These are phyloP conservation scores for Lecanoromycetidae sp. DNA, from an alignment of 2,329 filamentous ascomycete genomes.

Conservation along the genomic window DNA sequence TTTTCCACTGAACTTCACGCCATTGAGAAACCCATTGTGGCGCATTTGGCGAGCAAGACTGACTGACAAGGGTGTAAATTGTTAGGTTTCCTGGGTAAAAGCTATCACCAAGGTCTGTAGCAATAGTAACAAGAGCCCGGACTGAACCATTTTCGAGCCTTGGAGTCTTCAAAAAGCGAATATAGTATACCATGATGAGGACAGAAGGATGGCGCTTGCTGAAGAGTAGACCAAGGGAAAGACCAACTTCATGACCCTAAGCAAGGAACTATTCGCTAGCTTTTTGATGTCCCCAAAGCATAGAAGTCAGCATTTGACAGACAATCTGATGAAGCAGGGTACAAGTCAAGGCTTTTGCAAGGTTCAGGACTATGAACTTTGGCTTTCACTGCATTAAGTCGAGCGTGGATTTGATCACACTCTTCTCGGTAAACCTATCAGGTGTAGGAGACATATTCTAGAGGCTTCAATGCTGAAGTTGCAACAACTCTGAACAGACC, in stretches of 20 bases:
- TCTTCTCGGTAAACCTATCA: too few relatives aligned
- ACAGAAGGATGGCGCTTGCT: not conserved
- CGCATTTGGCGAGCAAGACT: not conserved
- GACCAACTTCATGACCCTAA: not conserved
- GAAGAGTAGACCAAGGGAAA: not conserved
- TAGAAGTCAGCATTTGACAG: too few relatives aligned
- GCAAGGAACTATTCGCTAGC: too few relatives aligned
- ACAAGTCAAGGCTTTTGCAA: too few relatives aligned
- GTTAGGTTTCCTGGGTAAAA: constrained; percentile 40
- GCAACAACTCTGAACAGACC: too few relatives aligned
- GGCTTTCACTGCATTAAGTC: too few relatives aligned
- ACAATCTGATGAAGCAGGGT: too few relatives aligned
- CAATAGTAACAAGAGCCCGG: constrained; percentile 48
- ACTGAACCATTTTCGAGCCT: constrained; percentile 31
- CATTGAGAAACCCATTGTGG: not conserved
- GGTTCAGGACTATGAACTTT: too few relatives aligned
- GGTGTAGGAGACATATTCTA: too few relatives aligned
- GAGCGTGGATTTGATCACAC: too few relatives aligned
- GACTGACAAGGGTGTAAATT: constrained; percentile 3
- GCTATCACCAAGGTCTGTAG: constrained; percentile 56
- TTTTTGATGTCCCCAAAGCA: too few relatives aligned
- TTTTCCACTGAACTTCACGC: constrained; percentile 10
- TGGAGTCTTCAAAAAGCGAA: constrained; percentile 57
- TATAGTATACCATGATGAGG: constrained; percentile 43
- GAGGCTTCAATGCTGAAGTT: too few relatives aligned